Base-by-base conservation (phyloP, 2,329 filamentous ascomycete species). In the Colletotrichum sidae region DNA sequence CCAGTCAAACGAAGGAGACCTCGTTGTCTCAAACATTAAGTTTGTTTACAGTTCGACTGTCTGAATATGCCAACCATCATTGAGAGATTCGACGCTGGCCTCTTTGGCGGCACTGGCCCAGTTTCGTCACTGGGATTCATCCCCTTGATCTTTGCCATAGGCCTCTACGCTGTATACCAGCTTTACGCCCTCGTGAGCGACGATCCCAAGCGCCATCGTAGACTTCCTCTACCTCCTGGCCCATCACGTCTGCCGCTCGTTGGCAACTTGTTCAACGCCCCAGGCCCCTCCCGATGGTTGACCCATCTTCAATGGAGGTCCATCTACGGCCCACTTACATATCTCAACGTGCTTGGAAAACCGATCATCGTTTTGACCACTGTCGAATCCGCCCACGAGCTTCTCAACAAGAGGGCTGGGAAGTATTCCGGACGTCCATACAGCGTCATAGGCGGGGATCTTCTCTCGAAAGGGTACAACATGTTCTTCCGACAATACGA, bases 401-500 rank as follows among this genome's bases (percentile, higher is more conserved):
- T 61, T 3, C 12, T 65, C 8, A 61, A 55, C 45, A 65, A 65
- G 8, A 7, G 51, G 11, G 57, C 61, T 10, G 25, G 50, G 38
- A 61, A 51, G 2, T 61, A 61, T 33, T 60, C 61, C 3, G 50
- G 51, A 34, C 50, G 51, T 2, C 15, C 57, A 11, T 50, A 60
- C 34, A 13, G 57, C 34, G 41, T 45, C 3, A 51, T 50, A 4
- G 56, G 34, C 5, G 39, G 44, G 0, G 50, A 61, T 11, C 38
- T 61, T 1, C 34, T 65, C 1, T 10, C 8, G 3, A 55, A 41
- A 1, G 57, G 51, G 1, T 61, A 51, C 34, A 65, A 61, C 7
- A 50, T 65, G 34, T 35, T 61, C 34, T 55, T 65, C 15, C 61
- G 39, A 2, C 61, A 61, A n/a, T 65, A 64, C 6, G 61, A 55